Evolutionary conservation across 495 filamentous ascomycete genomes (phyloP), one percentile per base, ranked within the genome.

Genomic region (Thozetella sp.): DNA sequence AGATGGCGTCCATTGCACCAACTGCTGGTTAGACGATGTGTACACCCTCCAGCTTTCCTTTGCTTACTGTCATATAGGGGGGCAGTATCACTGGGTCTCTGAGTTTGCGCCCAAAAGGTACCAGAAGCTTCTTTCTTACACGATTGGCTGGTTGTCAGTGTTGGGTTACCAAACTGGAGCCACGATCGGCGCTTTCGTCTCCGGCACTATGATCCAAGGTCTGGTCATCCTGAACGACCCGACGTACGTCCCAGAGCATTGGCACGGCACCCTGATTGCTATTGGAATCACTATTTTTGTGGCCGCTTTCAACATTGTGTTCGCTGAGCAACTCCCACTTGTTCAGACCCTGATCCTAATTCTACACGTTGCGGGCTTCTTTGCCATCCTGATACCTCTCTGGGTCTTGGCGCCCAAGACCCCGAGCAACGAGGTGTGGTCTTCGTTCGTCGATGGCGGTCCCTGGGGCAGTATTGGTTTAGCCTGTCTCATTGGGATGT

Each of bases 231-330:
- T 89, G 30, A 83, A 80, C 57, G 57, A 84, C 27, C 72, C 78
- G 1, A 60, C 54, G 22, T 83, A 83, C 61, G 64, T 63, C 2
- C 78, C 80, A 22, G 67, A 86, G 58, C 70, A 70, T 53, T 90
- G 83, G 81, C 87, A 89, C 57, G 83, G 83, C 9, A 85, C 86
- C 0, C 65, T 89, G n/a, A 71, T 89, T 17, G 74, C 81, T 34
- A 80, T 84, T 57, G 83, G 75, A 27, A 76, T 83, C 30, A 74
- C 82, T 0, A 58, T 73, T 2, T 73, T 86, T 34, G 75, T 75
- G 9, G 76, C 83, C 19, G 22, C 83, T 3, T 82, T 88, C 67
- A 90, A 89, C 67, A 83, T 80, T 3, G 74, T 80, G 40, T 57
- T 85, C 0, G 78, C 80, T 1, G 77, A 78, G 23, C 67, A 75